A percentile compares a stretch with the other conserved stretches of the same genome.
phyloP scores from a whole-genome alignment of 2,329 filamentous ascomycete genomes.

The Penicillium sp. region DNA sequence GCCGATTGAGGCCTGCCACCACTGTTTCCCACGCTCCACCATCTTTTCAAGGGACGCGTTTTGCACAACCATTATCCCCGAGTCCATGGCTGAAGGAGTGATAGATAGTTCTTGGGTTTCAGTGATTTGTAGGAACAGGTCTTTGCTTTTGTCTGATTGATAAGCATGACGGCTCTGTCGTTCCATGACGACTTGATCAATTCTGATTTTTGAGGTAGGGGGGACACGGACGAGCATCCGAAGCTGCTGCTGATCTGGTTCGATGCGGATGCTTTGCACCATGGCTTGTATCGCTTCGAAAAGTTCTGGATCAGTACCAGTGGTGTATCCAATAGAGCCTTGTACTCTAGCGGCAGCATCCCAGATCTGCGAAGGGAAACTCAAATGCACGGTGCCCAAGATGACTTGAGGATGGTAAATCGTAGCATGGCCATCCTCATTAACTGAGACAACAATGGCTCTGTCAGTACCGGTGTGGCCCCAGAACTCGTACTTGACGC shows the following conservation, averaged over 20 bases:
- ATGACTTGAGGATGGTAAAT: slow-evolving; percentile 26
- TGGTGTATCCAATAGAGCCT: slow-evolving; percentile 27
- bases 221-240: slow-evolving; percentile 31
- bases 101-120: slow-evolving; percentile 41
- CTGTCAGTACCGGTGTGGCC: slow-evolving; percentile 35
- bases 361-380: slow-evolving; percentile 42
- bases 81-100: slow-evolving; percentile 19
- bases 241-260: slow-evolving; percentile 26
- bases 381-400: slow-evolving; percentile 40
- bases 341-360: slow-evolving; percentile 38
- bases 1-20: slow-evolving; percentile 43
- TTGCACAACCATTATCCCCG: slow-evolving; percentile 29
- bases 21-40: slow-evolving; percentile 34
- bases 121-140: slow-evolving; percentile 36
- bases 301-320: slow-evolving; percentile 24
- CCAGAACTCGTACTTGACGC: slow-evolving; percentile 41
- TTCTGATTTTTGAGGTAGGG: slow-evolving; percentile 16
- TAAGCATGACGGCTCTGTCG: slow-evolving; percentile 35
- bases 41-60: slow-evolving; percentile 29
- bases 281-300: slow-evolving; percentile 33
- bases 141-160: slow-evolving; percentile 19
- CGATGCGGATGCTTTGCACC: slow-evolving; percentile 36
- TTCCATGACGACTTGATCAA: slow-evolving; percentile 39
- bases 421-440: slow-evolving; percentile 32
- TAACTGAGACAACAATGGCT: slow-evolving; percentile 34